These are phyloP conservation scores for Cercospora sp. DNA, from an alignment of 2,329 filamentous ascomycete genomes.

Conservation along the genomic window DNA sequence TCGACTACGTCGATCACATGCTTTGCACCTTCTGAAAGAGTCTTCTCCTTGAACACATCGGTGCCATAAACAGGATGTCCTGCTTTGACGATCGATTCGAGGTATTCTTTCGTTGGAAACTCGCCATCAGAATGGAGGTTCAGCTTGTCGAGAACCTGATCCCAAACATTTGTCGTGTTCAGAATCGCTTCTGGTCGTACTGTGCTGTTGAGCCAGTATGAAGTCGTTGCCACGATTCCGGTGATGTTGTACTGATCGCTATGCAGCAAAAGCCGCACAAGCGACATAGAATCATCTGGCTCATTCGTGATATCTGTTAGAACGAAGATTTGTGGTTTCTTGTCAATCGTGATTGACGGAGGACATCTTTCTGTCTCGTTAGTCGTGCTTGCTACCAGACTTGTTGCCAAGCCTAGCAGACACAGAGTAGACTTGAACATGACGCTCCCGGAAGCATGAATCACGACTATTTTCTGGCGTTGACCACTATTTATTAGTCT, in stretches of 20 bases:
- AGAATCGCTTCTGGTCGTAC: slow-evolving; percentile 32
- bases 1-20: slow-evolving; percentile 14
- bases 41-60: not conserved
- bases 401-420: not conserved
- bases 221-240: slow-evolving; percentile 20
- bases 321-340: slow-evolving; percentile 22
- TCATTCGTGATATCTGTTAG: slow-evolving; percentile 35
- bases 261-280: slow-evolving; percentile 27
- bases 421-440: not conserved
- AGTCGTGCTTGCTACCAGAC: not conserved
- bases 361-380: not conserved
- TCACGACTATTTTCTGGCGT: no score
- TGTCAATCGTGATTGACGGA: not conserved
- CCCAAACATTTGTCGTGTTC: slow-evolving; percentile 36
- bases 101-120: slow-evolving; percentile 31
- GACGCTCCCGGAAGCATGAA: no score
- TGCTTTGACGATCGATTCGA: slow-evolving; percentile 11
- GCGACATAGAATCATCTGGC: slow-evolving; percentile 33
- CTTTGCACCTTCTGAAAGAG: slow-evolving; percentile 10
- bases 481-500: not conserved
- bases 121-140: slow-evolving; percentile 40
- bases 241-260: slow-evolving; percentile 20
- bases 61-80: slow-evolving; percentile 16
- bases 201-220: slow-evolving; percentile 14
- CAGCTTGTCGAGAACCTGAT: slow-evolving; percentile 46